Percentiles rank a stretch among this genome's conserved stretches.
These are phyloP conservation scores for Zymoseptoria brevis DNA, from an alignment of 2,329 filamentous ascomycete genomes.

Conservation along the genomic window DNA sequence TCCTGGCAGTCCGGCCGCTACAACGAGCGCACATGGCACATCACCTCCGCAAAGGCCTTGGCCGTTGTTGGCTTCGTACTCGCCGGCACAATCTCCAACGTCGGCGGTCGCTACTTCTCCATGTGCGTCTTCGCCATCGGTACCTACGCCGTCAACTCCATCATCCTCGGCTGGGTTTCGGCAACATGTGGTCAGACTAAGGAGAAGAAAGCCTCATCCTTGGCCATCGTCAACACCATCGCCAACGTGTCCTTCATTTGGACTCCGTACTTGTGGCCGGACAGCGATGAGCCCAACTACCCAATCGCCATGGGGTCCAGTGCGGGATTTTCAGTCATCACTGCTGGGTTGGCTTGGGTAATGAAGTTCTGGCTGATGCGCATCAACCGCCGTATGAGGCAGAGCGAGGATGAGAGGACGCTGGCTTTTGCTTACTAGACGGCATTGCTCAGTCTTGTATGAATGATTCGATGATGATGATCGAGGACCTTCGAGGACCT, in stretches of 20 bases:
- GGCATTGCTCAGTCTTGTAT: background rate
- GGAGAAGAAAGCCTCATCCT: constrained; percentile 43
- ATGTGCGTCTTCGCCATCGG: constrained; percentile 26
- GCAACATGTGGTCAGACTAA: constrained; percentile 41
- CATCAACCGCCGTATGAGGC: constrained; percentile 34
- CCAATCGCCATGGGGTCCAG: constrained; percentile 39
- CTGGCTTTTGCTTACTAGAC: constrained; percentile 24
- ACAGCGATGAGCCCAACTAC: constrained; percentile 39
- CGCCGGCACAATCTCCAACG: constrained; percentile 31
- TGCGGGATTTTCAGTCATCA: constrained; percentile 37
- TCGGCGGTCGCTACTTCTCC: constrained; percentile 27
- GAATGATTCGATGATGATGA: background rate
- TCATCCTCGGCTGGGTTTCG: constrained; percentile 42
- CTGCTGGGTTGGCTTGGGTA: constrained; percentile 38
- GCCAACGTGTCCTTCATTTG: constrained; percentile 45
- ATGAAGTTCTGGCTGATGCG: constrained; percentile 35
- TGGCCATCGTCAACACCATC: constrained; percentile 44
- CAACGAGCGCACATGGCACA: constrained; percentile 37
- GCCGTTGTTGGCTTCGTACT: constrained; percentile 34
- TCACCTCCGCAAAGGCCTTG: constrained; percentile 30
- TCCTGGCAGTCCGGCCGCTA: constrained; percentile 31
- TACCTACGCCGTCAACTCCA: constrained; percentile 41
- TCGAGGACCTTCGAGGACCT: background rate
- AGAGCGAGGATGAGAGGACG: constrained; percentile 24
- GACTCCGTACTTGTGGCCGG: constrained; percentile 45